These are phyloP conservation scores for Sordaria brevicollis DNA, from an alignment of 495 filamentous ascomycete genomes.

Conservation along the genomic window DNA sequence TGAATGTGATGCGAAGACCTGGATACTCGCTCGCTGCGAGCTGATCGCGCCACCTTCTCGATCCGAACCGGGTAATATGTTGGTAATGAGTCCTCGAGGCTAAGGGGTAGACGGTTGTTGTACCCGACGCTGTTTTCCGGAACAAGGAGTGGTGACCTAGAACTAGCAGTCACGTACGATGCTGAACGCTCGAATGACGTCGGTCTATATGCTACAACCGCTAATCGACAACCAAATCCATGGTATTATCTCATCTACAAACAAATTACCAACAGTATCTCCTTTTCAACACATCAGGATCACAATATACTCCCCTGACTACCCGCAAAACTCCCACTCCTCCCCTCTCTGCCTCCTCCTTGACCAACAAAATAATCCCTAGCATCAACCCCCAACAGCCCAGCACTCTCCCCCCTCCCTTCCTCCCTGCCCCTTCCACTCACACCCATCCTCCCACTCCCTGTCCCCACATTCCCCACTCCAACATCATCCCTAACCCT, in stretches of 20 bases:
- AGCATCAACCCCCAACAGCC: conserved; percentile 10
- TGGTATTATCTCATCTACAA: not conserved
- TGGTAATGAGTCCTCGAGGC: too few species aligned
- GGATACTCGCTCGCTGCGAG: too few species aligned
- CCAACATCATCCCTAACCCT: conserved; percentile 22
- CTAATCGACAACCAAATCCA: not conserved
- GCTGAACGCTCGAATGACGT: not conserved
- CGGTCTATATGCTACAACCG: not conserved
- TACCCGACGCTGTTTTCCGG: too few species aligned
- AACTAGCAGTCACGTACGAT: not conserved
- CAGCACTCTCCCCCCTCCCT: conserved; percentile 18
- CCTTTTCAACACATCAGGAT: not conserved
- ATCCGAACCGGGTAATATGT: too few species aligned
- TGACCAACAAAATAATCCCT: not conserved
- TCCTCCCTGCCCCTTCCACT: conserved; percentile 10
- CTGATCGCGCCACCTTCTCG: too few species aligned
- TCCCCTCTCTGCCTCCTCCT: conserved; percentile 3
- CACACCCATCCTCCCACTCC: not conserved
- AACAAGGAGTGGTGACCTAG: too few species aligned
- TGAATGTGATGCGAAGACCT: too few species aligned
- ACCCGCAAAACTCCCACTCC: conserved; percentile 10
- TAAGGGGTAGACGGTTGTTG: too few species aligned
- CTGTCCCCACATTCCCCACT: conserved; percentile 2
- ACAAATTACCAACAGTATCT: too few species aligned
- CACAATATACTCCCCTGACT: conserved; percentile 18